Evolutionary conservation across 2,329 filamentous ascomycete species (phyloP).

Genomic region (Curvularia hawaiiensis): DNA sequence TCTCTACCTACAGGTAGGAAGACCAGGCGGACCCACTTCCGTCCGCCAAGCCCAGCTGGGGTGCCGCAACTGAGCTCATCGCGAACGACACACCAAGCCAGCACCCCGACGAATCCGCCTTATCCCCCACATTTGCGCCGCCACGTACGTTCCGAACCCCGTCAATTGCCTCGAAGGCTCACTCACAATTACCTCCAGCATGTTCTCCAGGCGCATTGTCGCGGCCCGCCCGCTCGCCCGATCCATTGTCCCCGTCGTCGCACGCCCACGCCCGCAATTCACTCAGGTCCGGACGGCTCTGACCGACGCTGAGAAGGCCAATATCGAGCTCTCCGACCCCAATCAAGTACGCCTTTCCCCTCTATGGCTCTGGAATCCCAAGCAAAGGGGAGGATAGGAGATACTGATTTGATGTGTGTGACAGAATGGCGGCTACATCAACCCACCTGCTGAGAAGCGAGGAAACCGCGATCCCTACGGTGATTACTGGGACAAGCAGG

Average conservation of each 20-base stretch:
- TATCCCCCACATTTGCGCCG: constrained; percentile 24
- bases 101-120: constrained; percentile 20
- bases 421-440: constrained; percentile 83
- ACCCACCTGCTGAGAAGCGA: constrained; percentile 80
- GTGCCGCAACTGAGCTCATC: constrained; percentile 34
- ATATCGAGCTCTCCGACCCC: constrained; percentile 62
- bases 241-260: constrained; percentile 39
- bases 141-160: constrained; percentile 34
- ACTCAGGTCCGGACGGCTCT: constrained; percentile 46
- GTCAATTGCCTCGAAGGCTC: constrained; percentile 37
- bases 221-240: constrained; percentile 49
- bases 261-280: constrained; percentile 39
- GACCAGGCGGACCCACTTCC: constrained; percentile 15
- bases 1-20: constrained; percentile 3
- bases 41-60: constrained; percentile 19
- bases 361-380: background rate
- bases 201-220: constrained; percentile 52
- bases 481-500: constrained; percentile 97
- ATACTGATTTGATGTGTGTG: constrained; percentile 19
- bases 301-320: constrained; percentile 46
- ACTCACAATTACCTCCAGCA: constrained; percentile 46
- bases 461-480: constrained; percentile 91
- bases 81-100: constrained; percentile 34
- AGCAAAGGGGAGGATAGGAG: background rate
- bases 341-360: constrained; percentile 61